Base-by-base conservation (phyloP, 2,329 filamentous ascomycete species). In the Cylindrodendrum hubeiense region DNA sequence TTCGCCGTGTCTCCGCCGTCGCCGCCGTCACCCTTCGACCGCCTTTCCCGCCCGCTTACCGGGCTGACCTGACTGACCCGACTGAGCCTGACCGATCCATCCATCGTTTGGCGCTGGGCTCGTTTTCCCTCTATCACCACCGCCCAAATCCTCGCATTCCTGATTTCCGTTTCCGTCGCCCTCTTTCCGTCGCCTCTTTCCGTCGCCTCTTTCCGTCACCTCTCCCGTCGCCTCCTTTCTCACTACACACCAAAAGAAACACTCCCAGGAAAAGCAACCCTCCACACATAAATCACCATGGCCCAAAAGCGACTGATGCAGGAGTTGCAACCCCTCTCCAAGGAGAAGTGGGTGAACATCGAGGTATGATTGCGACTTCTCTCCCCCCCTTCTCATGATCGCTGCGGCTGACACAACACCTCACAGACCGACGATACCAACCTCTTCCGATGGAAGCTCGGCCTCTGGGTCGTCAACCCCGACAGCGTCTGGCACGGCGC, bases 311-410 rank as follows among this genome's bases (percentile, higher is more conserved):
- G 97, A 55, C 86, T 98, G 60, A 94, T 97, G 92, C 92, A 92
- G 72, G 95, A 98, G 85, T 90, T 93, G 82, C 91, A 92, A 79
- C 86, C 88, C 47, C 87, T 98, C 43, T 86, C 89, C 59, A 94
- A 96, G 79, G 95, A 98, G 85, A 94, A 93, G 78, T 99, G 95
- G 95, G 92, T 97, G 19, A 89, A 95, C 73, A 93, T 98, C 71
- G 92, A 97, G 78, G 93, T 94, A 80, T 67, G 87, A 75, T 44
- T n/a, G 13, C 47, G 39, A 49, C 13, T 30, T 33, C 39, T 39
- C 43, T 30, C 10, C 22, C 39, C 13, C 28, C 8, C 13, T 19
- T 21, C 21, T 50, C 39, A n/a, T 44, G 6, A 13, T 17, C 8
- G 21, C 26, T 41, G 26, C n/a, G 26, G 34, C 50, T 67, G 37